phyloP scores from a whole-genome alignment of 2,329 filamentous ascomycete genomes.

The Xylaria multiplex region DNA sequence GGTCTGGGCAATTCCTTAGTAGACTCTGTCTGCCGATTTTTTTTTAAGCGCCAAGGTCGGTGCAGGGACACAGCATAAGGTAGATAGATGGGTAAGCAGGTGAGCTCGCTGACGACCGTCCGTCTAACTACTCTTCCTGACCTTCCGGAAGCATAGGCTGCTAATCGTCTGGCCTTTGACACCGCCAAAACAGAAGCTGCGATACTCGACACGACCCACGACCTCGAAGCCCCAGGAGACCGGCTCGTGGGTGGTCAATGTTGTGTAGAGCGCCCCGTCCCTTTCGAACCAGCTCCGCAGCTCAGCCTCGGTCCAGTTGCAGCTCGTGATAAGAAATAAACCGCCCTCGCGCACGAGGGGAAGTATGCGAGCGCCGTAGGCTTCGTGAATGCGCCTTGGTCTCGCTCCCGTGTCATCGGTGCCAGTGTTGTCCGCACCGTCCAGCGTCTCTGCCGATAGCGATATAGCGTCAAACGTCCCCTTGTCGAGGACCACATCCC shows the following conservation, averaged over 20 bases:
- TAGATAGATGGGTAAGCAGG: background rate
- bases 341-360: conserved; percentile 75
- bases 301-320: conserved; percentile 97
- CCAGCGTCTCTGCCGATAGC: conserved; percentile 65
- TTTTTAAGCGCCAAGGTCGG: background rate
- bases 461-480: conserved; percentile 97
- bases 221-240: conserved; percentile 62
- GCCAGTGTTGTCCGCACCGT: background rate
- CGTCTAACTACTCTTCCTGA: conserved; percentile 41
- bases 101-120: background rate
- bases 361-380: conserved; percentile 76
- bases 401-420: conserved; percentile 46
- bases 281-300: conserved; percentile 79
- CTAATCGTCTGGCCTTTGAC: conserved; percentile 88
- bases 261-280: conserved; percentile 43
- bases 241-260: background rate
- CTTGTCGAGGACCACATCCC: conserved; percentile 96
- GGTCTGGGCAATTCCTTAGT: background rate
- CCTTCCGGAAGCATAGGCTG: conserved; percentile 79
- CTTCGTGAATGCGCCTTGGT: conserved; percentile 72
- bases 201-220: conserved; percentile 79
- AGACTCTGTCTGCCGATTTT: background rate
- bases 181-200: conserved; percentile 88
- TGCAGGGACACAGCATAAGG: background rate
- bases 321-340: conserved; percentile 88